These are phyloP conservation scores for Kondoa malvinella DNA, from an alignment of 768 basidiomycete species.

Conservation along the genomic window DNA sequence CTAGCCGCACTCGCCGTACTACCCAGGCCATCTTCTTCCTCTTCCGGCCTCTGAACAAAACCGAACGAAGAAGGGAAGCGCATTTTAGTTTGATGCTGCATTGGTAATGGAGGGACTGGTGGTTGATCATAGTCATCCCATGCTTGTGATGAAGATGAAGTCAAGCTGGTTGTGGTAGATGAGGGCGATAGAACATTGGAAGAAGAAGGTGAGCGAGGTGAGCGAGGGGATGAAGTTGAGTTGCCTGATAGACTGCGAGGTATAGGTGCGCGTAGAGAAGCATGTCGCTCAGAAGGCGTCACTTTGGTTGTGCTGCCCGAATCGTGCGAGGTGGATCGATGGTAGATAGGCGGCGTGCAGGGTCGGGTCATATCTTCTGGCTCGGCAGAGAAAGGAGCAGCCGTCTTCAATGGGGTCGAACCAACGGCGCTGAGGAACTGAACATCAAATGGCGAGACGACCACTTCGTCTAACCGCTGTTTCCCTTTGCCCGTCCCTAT, in stretches of 20 bases:
- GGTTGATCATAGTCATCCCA: not conserved
- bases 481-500: not conserved
- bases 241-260: not conserved
- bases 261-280: not conserved
- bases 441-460: conserved; percentile 3
- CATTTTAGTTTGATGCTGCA: not conserved
- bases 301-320: not conserved
- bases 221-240: not conserved
- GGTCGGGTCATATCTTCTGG: not conserved
- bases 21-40: not conserved
- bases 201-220: not conserved
- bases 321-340: not conserved
- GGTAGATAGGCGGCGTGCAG: not conserved
- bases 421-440: not conserved
- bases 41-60: not conserved
- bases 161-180: not conserved
- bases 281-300: not conserved
- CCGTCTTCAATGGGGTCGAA: not conserved
- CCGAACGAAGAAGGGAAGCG: not conserved
- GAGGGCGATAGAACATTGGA: not conserved
- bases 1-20: not conserved
- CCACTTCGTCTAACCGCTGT: not conserved
- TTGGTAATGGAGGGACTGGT: not conserved
- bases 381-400: not conserved
- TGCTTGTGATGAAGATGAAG: not conserved